These are phyloP conservation scores for Eucalyptus sp. DNA, from an alignment of 345 rosid genomes.

Conservation along the genomic window DNA sequence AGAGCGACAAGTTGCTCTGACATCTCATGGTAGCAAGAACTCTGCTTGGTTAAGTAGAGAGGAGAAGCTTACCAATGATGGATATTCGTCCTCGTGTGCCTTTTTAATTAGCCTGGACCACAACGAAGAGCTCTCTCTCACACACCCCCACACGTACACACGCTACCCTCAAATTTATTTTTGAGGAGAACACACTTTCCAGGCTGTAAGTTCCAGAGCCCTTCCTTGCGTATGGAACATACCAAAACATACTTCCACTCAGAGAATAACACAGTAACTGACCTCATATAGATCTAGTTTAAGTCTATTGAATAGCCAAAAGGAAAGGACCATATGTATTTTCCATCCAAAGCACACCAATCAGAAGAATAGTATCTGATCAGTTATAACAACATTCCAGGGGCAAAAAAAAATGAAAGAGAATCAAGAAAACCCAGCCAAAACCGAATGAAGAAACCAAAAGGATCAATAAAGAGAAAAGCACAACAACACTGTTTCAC, in stretches of 20 bases:
- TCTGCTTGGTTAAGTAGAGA: neutral
- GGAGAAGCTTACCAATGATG: neutral
- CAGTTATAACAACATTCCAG: neutral
- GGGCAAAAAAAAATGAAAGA: neutral
- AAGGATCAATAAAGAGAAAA: neutral
- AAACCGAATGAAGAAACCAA: neutral
- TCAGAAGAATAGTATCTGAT: neutral
- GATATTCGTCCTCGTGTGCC: neutral
- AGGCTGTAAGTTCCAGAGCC: neutral
- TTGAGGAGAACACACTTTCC: neutral
- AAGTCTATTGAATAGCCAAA: neutral
- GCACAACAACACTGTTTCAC: neutral
- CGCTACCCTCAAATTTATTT: neutral
- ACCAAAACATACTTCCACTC: neutral
- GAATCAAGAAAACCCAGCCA: neutral
- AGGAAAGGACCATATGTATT: neutral
- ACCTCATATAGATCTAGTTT: neutral
- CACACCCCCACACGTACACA: neutral
- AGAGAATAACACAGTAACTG: neutral
- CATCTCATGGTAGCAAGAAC: neutral
- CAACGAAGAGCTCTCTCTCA: neutral
- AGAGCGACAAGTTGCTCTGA: neutral
- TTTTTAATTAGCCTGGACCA: neutral
- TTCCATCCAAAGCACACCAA: neutral
- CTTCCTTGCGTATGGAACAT: neutral